These are phyloP conservation scores for Polyporus tsugae DNA, from an alignment of 1,284 basidiomycete species.

Conservation along the genomic window DNA sequence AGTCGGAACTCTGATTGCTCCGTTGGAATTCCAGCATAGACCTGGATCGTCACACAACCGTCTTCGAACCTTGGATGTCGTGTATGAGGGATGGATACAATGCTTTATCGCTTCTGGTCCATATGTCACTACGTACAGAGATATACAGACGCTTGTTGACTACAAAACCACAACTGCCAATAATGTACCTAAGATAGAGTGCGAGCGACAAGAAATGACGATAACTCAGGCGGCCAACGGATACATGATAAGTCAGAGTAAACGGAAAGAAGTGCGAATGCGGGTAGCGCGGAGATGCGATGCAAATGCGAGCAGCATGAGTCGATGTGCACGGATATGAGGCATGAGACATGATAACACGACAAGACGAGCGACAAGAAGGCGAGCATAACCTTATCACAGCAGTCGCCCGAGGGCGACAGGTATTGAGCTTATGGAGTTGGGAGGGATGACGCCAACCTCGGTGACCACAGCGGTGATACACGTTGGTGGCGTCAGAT, in stretches of 20 bases:
- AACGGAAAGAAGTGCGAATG: slow-evolving; percentile 17
- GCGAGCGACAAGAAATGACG: slow-evolving; percentile 12
- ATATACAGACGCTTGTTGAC: slow-evolving; percentile 26
- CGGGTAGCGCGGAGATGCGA: slow-evolving; percentile 22
- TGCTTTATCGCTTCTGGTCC: slow-evolving; percentile 4
- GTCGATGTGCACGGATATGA: slow-evolving; percentile 25
- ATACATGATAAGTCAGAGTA: slow-evolving; percentile 23
- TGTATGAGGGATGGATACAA: slow-evolving; percentile 6
- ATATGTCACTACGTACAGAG: slow-evolving; percentile 25
- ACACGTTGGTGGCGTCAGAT: slow-evolving; percentile 88
- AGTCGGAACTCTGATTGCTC: slow-evolving; percentile 32
- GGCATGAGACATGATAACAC: slow-evolving; percentile 19
- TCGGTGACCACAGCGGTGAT: slow-evolving; percentile 98
- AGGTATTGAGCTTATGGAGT: slow-evolving; percentile 82
- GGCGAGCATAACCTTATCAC: slow-evolving; percentile 36
- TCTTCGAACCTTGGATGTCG: not conserved
- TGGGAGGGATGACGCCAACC: slow-evolving; percentile 91
- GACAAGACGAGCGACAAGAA: slow-evolving; percentile 26
- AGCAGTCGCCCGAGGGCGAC: slow-evolving; percentile 70
- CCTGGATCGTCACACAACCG: not conserved
- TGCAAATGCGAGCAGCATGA: slow-evolving; percentile 20
- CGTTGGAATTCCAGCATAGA: slow-evolving; percentile 2
- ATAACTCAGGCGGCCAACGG: not conserved
- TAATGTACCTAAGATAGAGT: slow-evolving; percentile 30
- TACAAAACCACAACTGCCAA: slow-evolving; percentile 21